These are phyloP conservation scores for Schizophyllum commune DNA, from an alignment of 1,284 basidiomycete species.

Conservation along the genomic window DNA sequence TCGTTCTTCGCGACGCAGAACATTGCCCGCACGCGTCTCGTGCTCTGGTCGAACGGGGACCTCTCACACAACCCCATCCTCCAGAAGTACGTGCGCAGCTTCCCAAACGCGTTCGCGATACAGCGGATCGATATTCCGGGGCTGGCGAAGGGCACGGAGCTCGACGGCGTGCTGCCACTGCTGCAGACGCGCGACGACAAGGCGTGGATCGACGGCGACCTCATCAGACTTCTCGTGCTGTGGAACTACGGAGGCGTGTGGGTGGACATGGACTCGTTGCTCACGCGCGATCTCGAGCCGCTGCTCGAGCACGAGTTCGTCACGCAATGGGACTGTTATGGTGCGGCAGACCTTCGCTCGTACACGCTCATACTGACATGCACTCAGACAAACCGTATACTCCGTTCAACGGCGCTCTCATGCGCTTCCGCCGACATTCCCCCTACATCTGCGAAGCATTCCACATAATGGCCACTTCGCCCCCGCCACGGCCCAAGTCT, in stretches of 20 bases:
- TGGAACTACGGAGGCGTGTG: slow-evolving; percentile 89
- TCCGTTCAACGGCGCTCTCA: slow-evolving; percentile 85
- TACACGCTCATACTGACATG: not conserved
- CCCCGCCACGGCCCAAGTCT: slow-evolving; percentile 67
- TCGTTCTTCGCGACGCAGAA: slow-evolving; percentile 90
- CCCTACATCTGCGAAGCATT: slow-evolving; percentile 95
- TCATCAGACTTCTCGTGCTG: slow-evolving; percentile 77
- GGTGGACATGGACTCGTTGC: slow-evolving; percentile 92
- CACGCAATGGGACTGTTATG: slow-evolving; percentile 95
- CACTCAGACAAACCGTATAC: slow-evolving; percentile 74
- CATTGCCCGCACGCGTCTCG: slow-evolving; percentile 49
- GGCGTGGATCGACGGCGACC: slow-evolving; percentile 92
- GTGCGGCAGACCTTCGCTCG: slow-evolving; percentile 34
- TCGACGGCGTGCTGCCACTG: slow-evolving; percentile 51
- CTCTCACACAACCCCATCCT: slow-evolving; percentile 55
- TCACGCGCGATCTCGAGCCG: slow-evolving; percentile 78
- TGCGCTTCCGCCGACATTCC: slow-evolving; percentile 83
- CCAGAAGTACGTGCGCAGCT: slow-evolving; percentile 48
- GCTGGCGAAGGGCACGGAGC: slow-evolving; percentile 68
- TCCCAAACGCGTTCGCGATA: slow-evolving; percentile 65
- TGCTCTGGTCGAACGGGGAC: slow-evolving; percentile 87
- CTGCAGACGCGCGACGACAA: slow-evolving; percentile 60
- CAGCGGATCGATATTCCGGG: slow-evolving; percentile 56
- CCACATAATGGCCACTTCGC: slow-evolving; percentile 74
- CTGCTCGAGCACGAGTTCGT: slow-evolving; percentile 89